These are phyloP conservation scores for Xerocomellus dryophilus DNA, from an alignment of 768 basidiomycete species.

Conservation along the genomic window DNA sequence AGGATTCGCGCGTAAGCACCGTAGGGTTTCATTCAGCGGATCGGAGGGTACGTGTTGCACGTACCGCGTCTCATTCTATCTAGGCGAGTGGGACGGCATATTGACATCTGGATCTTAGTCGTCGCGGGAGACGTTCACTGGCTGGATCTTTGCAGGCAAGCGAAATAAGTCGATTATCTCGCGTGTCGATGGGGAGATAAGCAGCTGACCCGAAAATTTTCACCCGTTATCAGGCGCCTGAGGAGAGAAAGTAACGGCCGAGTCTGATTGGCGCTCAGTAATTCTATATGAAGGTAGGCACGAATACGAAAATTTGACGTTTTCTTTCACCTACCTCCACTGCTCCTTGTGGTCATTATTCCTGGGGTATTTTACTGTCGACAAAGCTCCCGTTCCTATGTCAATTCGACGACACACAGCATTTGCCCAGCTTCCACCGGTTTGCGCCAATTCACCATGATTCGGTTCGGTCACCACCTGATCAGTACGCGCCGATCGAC, in stretches of 20 bases:
- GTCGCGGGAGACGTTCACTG: not conserved
- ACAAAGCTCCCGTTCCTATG: no score
- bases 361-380: not conserved
- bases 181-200: not conserved
- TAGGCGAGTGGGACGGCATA: not conserved
- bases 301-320: not conserved
- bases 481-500: not conserved
- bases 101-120: not conserved
- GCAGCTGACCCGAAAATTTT: not conserved
- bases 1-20: not conserved
- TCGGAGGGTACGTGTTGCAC: not conserved
- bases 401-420: not conserved
- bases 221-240: not conserved
- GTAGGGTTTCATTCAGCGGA: not conserved
- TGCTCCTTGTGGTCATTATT: not conserved
- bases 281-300: not conserved
- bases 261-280: not conserved
- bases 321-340: not conserved
- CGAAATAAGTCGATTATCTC: slow-evolving; percentile 6
- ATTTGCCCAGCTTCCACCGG: not conserved
- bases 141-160: slow-evolving; percentile 2
- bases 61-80: not conserved
- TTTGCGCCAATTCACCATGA: not conserved
- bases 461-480: not conserved
- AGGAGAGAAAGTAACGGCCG: not conserved